These are phyloP conservation scores for Zarea fungicola DNA, from an alignment of 2,329 filamentous ascomycete genomes.

Conservation along the genomic window DNA sequence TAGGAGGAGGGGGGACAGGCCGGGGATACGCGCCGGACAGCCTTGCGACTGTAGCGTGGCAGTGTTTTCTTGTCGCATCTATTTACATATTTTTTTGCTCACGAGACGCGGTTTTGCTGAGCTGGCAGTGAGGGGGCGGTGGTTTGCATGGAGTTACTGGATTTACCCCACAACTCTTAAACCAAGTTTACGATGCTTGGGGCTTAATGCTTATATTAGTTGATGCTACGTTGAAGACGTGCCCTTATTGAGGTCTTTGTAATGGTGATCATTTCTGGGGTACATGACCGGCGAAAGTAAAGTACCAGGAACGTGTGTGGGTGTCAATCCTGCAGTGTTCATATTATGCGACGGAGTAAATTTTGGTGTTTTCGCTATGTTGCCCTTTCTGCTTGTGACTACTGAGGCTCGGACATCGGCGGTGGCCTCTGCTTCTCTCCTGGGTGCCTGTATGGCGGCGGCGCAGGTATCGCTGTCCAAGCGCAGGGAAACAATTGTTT, in stretches of 20 bases:
- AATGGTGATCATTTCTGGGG: neutral
- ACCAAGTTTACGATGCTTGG: neutral
- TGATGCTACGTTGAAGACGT: neutral
- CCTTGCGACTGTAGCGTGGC: too few relatives aligned
- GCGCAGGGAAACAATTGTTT: too few relatives aligned
- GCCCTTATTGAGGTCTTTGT: too few relatives aligned
- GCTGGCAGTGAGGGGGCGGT: neutral
- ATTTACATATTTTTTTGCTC: too few relatives aligned
- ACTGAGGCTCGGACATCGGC: neutral
- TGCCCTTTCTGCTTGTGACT: too few relatives aligned
- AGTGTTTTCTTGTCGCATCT: too few relatives aligned
- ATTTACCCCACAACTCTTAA: neutral
- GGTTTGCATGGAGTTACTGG: too few relatives aligned
- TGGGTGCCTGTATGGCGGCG: neutral
- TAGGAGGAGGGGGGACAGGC: too few relatives aligned
- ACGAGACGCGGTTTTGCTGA: neutral
- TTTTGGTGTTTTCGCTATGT: neutral
- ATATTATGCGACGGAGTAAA: neutral
- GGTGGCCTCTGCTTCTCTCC: neutral
- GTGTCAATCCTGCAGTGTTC: neutral
- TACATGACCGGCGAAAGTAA: neutral
- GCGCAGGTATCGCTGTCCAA: too few relatives aligned
- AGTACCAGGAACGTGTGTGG: too few relatives aligned
- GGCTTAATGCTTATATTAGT: too few relatives aligned
- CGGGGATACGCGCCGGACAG: too few relatives aligned